These are phyloP conservation scores for Stylosanthes scabra DNA, from an alignment of 331 rosid genomes.

Conservation along the genomic window DNA sequence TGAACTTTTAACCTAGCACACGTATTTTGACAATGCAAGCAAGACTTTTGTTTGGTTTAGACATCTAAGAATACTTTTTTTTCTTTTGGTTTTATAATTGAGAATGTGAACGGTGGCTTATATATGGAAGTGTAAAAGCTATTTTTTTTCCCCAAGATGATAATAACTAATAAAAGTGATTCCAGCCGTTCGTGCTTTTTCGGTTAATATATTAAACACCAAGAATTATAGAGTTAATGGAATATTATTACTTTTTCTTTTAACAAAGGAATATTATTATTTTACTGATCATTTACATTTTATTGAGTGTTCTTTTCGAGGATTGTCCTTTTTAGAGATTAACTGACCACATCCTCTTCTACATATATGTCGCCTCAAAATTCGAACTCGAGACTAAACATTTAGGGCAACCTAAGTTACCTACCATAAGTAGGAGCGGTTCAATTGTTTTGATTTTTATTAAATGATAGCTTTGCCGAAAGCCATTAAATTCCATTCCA, in stretches of 20 bases:
- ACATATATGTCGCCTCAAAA: no score
- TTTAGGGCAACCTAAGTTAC: no score
- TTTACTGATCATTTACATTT: no score
- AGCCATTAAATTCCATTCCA: background rate
- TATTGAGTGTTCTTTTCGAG: no score
- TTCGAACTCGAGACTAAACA: no score
- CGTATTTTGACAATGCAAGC: background rate
- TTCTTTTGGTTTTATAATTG: background rate
- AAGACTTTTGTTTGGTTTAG: background rate
- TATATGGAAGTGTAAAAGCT: background rate
- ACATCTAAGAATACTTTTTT: background rate
- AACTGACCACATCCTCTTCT: no score
- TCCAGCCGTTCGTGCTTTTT: slow-evolving; percentile 13
- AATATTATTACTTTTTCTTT: background rate
- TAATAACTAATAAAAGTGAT: slow-evolving; percentile 7
- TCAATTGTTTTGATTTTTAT: background rate
- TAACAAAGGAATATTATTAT: no score
- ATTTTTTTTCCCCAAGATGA: background rate
- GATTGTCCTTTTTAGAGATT: no score
- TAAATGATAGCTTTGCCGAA: background rate
- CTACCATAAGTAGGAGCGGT: no score
- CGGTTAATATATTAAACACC: slow-evolving; percentile 14
- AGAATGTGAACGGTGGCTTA: slow-evolving; percentile 5
- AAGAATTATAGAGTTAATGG: slow-evolving; percentile 1
- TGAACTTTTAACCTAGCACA: no score